phyloP scores from a whole-genome alignment of 352 stramenopile genomes.

The Pythium diclinum region DNA sequence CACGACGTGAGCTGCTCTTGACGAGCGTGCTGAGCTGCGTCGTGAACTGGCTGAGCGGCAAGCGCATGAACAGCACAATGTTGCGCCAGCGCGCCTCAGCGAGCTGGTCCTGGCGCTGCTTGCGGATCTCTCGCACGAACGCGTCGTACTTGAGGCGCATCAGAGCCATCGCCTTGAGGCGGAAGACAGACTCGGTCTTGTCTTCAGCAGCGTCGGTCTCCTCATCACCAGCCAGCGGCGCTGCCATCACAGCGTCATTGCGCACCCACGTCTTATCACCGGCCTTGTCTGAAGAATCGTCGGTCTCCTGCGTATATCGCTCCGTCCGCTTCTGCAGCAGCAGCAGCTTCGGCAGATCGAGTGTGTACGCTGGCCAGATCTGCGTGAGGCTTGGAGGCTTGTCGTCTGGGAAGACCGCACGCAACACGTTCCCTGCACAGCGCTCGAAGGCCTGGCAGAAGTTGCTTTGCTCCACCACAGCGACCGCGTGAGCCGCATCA shows the following conservation, averaged over 20 bases:
- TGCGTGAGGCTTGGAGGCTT: slow-evolving; percentile 21
- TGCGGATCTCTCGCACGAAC: slow-evolving; percentile 43
- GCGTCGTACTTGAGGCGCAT: slow-evolving; percentile 50
- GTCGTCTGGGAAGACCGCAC: slow-evolving; percentile 8
- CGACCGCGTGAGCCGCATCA: slow-evolving; percentile 6
- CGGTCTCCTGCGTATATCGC: slow-evolving; percentile 34
- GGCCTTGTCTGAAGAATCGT: neutral
- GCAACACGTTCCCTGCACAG: slow-evolving; percentile 17
- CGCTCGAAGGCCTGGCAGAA: slow-evolving; percentile 11
- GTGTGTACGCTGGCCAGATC: slow-evolving; percentile 44
- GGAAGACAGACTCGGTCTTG: slow-evolving; percentile 17
- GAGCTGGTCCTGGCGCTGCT: slow-evolving; percentile 33
- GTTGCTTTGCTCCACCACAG: slow-evolving; percentile 4
- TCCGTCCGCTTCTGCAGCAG: slow-evolving; percentile 57
- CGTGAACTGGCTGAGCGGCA: slow-evolving; percentile 27
- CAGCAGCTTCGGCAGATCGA: slow-evolving; percentile 52
- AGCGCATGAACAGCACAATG: slow-evolving; percentile 14
- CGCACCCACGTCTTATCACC: slow-evolving; percentile 30
- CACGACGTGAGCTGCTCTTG: slow-evolving; percentile 24
- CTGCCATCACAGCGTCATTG: slow-evolving; percentile 23
- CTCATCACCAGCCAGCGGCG: slow-evolving; percentile 18
- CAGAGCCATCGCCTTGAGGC: slow-evolving; percentile 35
- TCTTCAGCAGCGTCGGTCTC: neutral
- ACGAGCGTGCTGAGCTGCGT: slow-evolving; percentile 23
- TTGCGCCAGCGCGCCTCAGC: slow-evolving; percentile 40